phyloP scores from a whole-genome alignment of 2,329 filamentous ascomycete genomes.

The Ascochyta lentis region DNA sequence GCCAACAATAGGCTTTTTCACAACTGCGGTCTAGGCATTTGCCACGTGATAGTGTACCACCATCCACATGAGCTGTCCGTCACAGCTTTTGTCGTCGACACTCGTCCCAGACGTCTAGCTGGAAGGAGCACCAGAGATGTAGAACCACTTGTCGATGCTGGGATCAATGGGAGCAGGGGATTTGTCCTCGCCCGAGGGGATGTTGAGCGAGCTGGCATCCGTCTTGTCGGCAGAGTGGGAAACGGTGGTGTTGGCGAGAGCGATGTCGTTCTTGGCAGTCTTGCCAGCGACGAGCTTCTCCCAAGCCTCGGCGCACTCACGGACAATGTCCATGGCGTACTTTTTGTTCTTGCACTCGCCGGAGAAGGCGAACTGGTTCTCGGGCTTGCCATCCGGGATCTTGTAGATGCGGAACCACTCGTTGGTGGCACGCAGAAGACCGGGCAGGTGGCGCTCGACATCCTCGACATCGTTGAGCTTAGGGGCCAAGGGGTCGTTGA shows the following conservation, averaged over 20 bases:
- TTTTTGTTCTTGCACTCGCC: slow-evolving; percentile 99
- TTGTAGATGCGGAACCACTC: slow-evolving; percentile 99
- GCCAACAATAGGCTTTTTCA: slow-evolving; percentile 18
- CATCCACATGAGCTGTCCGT: slow-evolving; percentile 2
- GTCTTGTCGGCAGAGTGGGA: slow-evolving; percentile 75
- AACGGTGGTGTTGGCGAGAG: slow-evolving; percentile 81
- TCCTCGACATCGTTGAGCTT: slow-evolving; percentile 99
- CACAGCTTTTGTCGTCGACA: background rate
- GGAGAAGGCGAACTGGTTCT: slow-evolving; percentile 99
- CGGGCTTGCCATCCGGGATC: slow-evolving; percentile 99
- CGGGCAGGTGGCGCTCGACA: slow-evolving; percentile 96
- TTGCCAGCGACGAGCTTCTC: slow-evolving; percentile 94
- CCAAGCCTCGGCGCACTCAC: slow-evolving; percentile 96
- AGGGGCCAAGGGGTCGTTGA: slow-evolving; percentile 93
- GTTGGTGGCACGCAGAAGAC: slow-evolving; percentile 95
- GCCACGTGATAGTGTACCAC: background rate
- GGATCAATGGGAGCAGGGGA: slow-evolving; percentile 87
- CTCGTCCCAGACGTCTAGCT: slow-evolving; percentile 42
- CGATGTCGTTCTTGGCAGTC: slow-evolving; percentile 76
- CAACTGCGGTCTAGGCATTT: background rate
- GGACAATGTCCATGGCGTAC: slow-evolving; percentile 95
- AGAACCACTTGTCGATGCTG: slow-evolving; percentile 99
- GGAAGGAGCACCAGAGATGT: slow-evolving; percentile 93
- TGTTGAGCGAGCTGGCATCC: slow-evolving; percentile 71
- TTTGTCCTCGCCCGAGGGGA: slow-evolving; percentile 82